Evolutionary conservation across 176 grass and related monocot genomes (phyloP).

Genomic region (Oryza nivara): DNA sequence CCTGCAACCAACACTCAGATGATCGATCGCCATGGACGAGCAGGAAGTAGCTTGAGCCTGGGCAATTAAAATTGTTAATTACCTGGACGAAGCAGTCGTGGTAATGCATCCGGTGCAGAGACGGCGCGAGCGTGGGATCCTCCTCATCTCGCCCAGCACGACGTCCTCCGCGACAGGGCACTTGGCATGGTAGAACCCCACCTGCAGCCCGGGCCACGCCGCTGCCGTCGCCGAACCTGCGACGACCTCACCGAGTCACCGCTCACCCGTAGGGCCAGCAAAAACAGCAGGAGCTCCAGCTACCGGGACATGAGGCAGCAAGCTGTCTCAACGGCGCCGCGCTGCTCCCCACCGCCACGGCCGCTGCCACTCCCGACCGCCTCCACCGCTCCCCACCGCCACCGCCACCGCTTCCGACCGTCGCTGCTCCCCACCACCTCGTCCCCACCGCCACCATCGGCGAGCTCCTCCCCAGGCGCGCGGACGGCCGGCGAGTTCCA

Average conservation of each 20-base stretch:
- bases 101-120: slow-evolving; percentile 73
- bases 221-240: neutral
- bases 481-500: no score
- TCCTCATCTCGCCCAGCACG: slow-evolving; percentile 56
- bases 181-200: slow-evolving; percentile 51
- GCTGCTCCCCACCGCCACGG: no score
- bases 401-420: no score
- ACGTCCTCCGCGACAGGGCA: slow-evolving; percentile 52
- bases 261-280: neutral
- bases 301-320: neutral
- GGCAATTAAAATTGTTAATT: no score
- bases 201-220: neutral
- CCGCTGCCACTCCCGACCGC: no score
- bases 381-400: no score
- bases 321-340: neutral
- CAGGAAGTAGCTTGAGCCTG: neutral
- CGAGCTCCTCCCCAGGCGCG: no score
- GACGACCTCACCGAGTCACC: neutral
- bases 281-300: neutral
- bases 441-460: no score
- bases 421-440: no score
- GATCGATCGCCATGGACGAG: neutral
- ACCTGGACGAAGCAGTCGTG: slow-evolving; percentile 71
- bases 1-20: neutral
- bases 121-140: slow-evolving; percentile 47